Conservation (phyloP, 2,329 filamentous ascomycete genomes). For the Hirsutella minnesotensis region DNA sequence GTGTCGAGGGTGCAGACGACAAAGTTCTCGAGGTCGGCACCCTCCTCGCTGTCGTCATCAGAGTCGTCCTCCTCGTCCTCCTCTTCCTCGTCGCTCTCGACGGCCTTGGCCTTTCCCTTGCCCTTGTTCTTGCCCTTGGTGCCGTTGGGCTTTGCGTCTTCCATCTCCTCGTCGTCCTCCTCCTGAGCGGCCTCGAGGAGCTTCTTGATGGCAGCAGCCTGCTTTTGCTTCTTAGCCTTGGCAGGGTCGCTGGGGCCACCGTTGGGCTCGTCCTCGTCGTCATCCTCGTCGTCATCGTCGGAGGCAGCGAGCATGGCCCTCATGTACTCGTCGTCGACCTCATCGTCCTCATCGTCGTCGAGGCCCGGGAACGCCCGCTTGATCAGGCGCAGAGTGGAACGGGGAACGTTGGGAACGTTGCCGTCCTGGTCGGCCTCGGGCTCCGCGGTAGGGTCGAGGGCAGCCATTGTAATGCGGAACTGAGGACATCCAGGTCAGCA, state of each 20-base stretch:
- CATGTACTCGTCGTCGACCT: slow-evolving; percentile 56
- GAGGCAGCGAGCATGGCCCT: slow-evolving; percentile 38
- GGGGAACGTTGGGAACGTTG: slow-evolving; percentile 50
- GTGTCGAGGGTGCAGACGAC: slow-evolving; percentile 95
- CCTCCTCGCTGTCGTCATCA: slow-evolving; percentile 50
- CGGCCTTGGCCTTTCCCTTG: slow-evolving; percentile 60
- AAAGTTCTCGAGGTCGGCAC: slow-evolving; percentile 69
- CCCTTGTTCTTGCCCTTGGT: slow-evolving; percentile 45
- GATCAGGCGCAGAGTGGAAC: slow-evolving; percentile 84
- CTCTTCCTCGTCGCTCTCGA: slow-evolving; percentile 33
- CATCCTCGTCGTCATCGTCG: slow-evolving; percentile 40
- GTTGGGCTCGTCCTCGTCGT: slow-evolving; percentile 58
- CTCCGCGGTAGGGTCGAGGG: slow-evolving; percentile 78
- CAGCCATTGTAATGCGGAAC: slow-evolving; percentile 98
- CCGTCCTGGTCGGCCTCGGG: slow-evolving; percentile 52
- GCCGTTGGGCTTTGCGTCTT: slow-evolving; percentile 50
- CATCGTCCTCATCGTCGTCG: slow-evolving; percentile 46
- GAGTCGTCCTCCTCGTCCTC: slow-evolving; percentile 42
- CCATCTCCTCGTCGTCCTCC: slow-evolving; percentile 62
- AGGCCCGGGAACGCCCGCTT: slow-evolving; percentile 54
- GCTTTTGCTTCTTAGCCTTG: slow-evolving; percentile 79
- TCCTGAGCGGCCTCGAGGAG: slow-evolving; percentile 57
- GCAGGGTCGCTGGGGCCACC: slow-evolving; percentile 83
- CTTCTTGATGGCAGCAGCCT: slow-evolving; percentile 65
- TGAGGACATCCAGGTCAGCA: slow-evolving; percentile 28